A percentile compares a stretch with the other conserved stretches of the same genome.
Evolutionary conservation across 2,329 filamentous ascomycete species (phyloP).

Genomic region (Akanthomyces lecanii): DNA sequence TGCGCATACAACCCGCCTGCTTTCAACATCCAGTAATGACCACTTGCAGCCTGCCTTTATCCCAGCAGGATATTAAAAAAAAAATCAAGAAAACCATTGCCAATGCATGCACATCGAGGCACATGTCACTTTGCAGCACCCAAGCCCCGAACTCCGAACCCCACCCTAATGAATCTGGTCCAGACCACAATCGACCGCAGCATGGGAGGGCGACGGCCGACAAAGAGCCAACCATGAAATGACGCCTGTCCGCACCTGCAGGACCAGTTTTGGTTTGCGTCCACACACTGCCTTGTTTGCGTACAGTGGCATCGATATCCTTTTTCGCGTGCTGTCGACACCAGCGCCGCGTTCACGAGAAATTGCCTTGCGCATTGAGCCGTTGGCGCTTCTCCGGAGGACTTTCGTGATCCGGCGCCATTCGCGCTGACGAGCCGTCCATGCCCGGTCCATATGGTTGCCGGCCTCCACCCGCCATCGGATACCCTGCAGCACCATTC

Average conservation of each 20-base stretch:
- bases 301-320: not conserved
- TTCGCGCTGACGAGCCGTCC: slow-evolving; percentile 20
- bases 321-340: not conserved
- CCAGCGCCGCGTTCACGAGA: slow-evolving; percentile 31
- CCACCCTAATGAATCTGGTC: slow-evolving; percentile 22
- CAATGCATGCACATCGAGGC: not conserved
- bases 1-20: not conserved
- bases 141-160: slow-evolving; percentile 18
- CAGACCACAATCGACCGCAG: slow-evolving; percentile 26
- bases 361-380: slow-evolving; percentile 40
- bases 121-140: slow-evolving; percentile 13
- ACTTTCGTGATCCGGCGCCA: slow-evolving; percentile 37
- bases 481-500: slow-evolving; percentile 38
- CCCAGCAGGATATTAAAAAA: not conserved
- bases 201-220: not conserved
- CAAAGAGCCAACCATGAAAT: slow-evolving; percentile 7
- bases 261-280: not conserved
- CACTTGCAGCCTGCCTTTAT: not conserved
- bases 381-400: slow-evolving; percentile 51
- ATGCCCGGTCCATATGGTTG: slow-evolving; percentile 16
- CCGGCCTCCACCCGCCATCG: slow-evolving; percentile 29
- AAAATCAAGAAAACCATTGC: not conserved
- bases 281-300: not conserved
- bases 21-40: not conserved
- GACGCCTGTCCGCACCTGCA: slow-evolving; percentile 4